Evolutionary conservation across 2,329 filamentous ascomycete species (phyloP).

Genomic region (Claviceps purpurea): DNA sequence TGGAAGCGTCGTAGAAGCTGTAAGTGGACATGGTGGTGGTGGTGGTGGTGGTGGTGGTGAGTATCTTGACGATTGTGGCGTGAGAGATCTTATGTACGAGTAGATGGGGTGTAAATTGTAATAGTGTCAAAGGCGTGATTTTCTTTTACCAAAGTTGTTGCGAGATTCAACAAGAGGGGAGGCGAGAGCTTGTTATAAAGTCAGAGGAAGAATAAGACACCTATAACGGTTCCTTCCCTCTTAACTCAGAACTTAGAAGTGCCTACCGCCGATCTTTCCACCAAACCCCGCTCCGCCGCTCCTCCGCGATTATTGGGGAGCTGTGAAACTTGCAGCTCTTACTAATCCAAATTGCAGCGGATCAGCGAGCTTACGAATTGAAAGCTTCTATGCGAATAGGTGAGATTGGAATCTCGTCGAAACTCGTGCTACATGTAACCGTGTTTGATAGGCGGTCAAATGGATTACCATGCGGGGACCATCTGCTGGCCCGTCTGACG

Average conservation of each 20-base stretch:
- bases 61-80: neutral
- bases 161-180: neutral
- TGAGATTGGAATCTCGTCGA: slow-evolving; percentile 4
- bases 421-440: neutral
- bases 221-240: neutral
- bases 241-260: neutral
- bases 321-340: neutral
- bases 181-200: slow-evolving; percentile 2
- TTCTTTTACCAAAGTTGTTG: neutral
- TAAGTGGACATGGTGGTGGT: slow-evolving; percentile 18
- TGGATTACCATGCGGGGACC: too few species aligned
- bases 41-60: slow-evolving; percentile 11
- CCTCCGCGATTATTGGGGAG: too few species aligned
- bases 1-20: slow-evolving; percentile 28
- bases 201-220: neutral
- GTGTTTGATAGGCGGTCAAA: neutral
- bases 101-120: neutral
- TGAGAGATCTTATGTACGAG: neutral
- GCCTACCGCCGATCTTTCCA: neutral
- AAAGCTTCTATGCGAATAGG: too few species aligned
- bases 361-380: neutral
- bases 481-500: too few species aligned
- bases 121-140: neutral
- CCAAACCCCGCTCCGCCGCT: neutral
- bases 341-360: neutral